Conservation (phyloP, 176 grass and related monocot genomes). For the Guadua angustifolia region DNA sequence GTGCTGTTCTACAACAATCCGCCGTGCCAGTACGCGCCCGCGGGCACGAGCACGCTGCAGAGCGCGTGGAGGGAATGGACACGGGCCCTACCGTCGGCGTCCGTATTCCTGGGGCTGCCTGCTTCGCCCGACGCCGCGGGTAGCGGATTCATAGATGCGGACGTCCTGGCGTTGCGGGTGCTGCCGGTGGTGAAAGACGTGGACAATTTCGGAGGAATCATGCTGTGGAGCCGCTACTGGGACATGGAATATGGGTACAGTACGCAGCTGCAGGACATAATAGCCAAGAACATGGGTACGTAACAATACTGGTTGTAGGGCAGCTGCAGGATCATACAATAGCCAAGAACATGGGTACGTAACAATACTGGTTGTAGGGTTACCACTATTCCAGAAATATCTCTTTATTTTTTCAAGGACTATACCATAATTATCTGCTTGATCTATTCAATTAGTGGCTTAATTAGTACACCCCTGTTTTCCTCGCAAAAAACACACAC, state of each 20-base stretch:
- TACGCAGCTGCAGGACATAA: not conserved
- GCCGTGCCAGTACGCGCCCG: constrained; percentile 39
- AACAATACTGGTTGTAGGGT: not conserved
- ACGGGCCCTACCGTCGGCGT: not conserved
- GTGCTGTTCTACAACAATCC: constrained; percentile 70
- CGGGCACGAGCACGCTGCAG: not conserved
- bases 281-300: too few species aligned
- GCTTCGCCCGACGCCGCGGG: not conserved
- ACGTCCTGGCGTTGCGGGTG: not conserved
- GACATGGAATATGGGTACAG: constrained; percentile 25
- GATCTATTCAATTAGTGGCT: too few species aligned
- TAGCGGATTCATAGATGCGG: constrained; percentile 33
- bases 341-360: too few species aligned
- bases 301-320: not conserved
- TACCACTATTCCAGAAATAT: too few species aligned
- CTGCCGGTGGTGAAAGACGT: constrained; percentile 13
- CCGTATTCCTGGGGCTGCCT: constrained; percentile 46
- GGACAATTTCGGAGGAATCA: constrained; percentile 41
- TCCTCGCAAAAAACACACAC: too few species aligned
- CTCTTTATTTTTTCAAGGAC: too few species aligned
- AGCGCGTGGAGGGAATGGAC: constrained; percentile 42
- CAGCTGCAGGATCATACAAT: not conserved
- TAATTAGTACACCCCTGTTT: too few species aligned
- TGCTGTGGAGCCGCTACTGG: constrained; percentile 51
- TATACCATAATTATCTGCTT: too few species aligned